These are phyloP conservation scores for Schwanniomyces vanrijiae DNA, from an alignment of 805 yeast species.

Conservation along the genomic window DNA sequence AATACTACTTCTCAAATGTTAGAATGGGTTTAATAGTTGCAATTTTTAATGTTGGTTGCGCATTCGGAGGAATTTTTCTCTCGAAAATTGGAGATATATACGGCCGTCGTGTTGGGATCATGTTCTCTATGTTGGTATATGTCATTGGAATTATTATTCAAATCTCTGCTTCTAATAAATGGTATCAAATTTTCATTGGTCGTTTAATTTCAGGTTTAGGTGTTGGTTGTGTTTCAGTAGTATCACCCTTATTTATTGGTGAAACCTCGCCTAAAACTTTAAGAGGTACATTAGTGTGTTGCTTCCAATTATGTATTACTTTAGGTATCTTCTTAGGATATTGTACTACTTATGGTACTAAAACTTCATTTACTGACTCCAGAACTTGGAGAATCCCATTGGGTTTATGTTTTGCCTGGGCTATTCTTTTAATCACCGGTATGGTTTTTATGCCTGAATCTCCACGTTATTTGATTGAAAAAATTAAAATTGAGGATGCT, in stretches of 20 bases:
- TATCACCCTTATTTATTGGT: constrained; percentile 64
- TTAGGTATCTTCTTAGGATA: constrained; percentile 71
- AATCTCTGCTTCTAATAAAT: constrained; percentile 50
- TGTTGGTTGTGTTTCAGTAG: constrained; percentile 69
- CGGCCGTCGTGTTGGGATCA: constrained; percentile 62
- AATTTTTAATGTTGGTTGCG: constrained; percentile 68
- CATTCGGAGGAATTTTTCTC: constrained; percentile 64
- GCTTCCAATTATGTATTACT: constrained; percentile 69
- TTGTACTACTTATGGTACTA: constrained; percentile 64
- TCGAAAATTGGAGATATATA: constrained; percentile 55
- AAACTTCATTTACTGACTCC: constrained; percentile 43
- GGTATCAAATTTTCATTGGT: constrained; percentile 68
- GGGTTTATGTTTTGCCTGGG: constrained; percentile 54
- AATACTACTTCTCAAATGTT: constrained; percentile 37
- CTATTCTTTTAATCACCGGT: constrained; percentile 47
- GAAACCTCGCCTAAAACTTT: constrained; percentile 70
- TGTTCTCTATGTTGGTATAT: constrained; percentile 53
- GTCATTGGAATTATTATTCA: constrained; percentile 61
- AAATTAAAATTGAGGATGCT: constrained; percentile 52
- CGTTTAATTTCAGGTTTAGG: constrained; percentile 73
- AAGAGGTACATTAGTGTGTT: constrained; percentile 70
- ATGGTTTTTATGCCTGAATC: constrained; percentile 67
- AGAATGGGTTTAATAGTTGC: constrained; percentile 54
- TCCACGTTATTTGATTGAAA: constrained; percentile 60
- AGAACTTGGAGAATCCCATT: constrained; percentile 71